Base-by-base conservation (phyloP, 169 alveolate genomes). In the Cryptosporidium xiaoi region DNA sequence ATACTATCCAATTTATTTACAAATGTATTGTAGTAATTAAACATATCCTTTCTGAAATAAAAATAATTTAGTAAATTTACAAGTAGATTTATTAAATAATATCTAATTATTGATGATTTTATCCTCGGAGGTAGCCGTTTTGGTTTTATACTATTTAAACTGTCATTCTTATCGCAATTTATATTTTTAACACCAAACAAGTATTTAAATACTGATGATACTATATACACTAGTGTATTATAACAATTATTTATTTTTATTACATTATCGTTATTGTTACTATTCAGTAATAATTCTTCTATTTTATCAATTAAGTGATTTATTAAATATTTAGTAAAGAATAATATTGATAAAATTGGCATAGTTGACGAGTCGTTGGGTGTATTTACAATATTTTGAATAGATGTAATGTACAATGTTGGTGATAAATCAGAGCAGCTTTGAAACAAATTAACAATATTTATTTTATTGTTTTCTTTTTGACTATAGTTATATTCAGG, bases 51-150 rank as follows among this genome's bases (percentile, higher is more conserved):
- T 13, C 46, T 60, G 2, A 24, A n/a, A 16, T 77, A 40, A 24
- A 77, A 48, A 33, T 44, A 62, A 12, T 16, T 18, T 12, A 77
- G 15, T 44, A 77, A 4, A 24, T 34, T 20, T 27, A 53, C 50
- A 13, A 77, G 8, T 6, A 77, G n/a, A 62, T 62, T 56, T 29
- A 77, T 50, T n/a, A 16, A 18, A 77, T 60, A 62, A n/a, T 56
- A 77, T 16, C 87, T 20, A 34, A 77, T 31, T 27, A 77, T 46
- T 8, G 65, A 77, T 7, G 87, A 77, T 44, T 77, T 77, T 18
- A 77, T 44, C 58, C 71, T 77, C 2, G 87, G 71, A 29, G 84
- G 84, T 5, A 40, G 4, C 16, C 18, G 20, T 56, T 69, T 18
- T 69, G 51, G 20, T 48, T 34, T 16, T 20, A 33, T 18, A 5